Conservation (phyloP, 306 rosid genomes). For the Trifolium dubium region DNA sequence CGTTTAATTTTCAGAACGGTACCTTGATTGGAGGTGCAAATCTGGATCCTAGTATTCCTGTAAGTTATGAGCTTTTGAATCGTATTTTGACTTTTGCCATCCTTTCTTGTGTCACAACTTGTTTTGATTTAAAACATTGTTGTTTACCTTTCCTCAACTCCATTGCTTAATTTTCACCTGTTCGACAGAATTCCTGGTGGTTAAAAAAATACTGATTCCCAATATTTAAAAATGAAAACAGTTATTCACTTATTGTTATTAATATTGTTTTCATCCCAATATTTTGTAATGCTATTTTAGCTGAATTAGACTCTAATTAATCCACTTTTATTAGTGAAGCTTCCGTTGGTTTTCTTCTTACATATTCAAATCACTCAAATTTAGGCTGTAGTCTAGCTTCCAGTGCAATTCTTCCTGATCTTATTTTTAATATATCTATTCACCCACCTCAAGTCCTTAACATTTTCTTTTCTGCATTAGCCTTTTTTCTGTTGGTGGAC, state of each 20-base stretch:
- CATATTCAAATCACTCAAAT: not conserved
- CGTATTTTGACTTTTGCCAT: constrained; percentile 13
- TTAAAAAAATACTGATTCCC: not conserved
- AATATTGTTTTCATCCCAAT: constrained; percentile 14
- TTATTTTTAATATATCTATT: not conserved
- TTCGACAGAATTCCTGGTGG: constrained; percentile 7
- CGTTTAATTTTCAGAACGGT: constrained; percentile 93
- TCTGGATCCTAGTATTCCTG: constrained; percentile 74
- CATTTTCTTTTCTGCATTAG: not conserved
- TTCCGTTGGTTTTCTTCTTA: constrained; percentile 6
- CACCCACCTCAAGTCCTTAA: not conserved
- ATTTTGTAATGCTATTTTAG: not conserved
- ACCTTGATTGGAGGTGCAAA: constrained; percentile 85
- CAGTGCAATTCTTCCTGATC: not conserved
- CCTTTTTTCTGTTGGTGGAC: constrained; percentile 1
- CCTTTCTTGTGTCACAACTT: not conserved
- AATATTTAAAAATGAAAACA: not conserved
- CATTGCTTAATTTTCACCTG: constrained; percentile 4
- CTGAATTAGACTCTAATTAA: constrained; percentile 11
- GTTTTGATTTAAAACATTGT: constrained; percentile 22
- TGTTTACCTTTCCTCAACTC: not conserved
- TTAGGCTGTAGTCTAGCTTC: not conserved
- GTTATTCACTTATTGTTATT: not conserved
- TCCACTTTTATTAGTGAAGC: not conserved
- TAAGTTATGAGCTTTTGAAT: constrained; percentile 55